Evolutionary conservation across 805 yeast genomes (phyloP), one percentile per base, ranked within the genome.

Genomic region (Wickerhamomyces kurtzmanii): DNA sequence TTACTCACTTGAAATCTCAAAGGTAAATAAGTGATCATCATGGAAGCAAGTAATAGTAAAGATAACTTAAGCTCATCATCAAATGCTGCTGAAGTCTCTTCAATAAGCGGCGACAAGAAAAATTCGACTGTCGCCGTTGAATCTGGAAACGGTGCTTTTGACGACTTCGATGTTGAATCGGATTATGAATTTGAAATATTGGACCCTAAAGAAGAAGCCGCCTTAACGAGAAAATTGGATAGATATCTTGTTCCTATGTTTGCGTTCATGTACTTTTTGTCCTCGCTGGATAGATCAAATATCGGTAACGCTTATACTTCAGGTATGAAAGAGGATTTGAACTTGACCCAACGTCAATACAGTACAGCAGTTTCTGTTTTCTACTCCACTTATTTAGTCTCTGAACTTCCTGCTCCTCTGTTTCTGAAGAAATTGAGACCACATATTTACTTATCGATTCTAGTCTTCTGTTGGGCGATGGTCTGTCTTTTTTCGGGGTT

Each of bases 281-380:
- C 59, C 3, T 46, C 47, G 6, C 46, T 74, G 34, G 81, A 74
- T 39, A 67, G 60, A 31, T 51, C 70, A 20, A 75, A 74, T 45
- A 49, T 74, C 30, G 62, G 62, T 31, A 68, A 72, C 38, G 79
- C 79, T 3, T 72, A 71, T 35, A 67, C 67, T 20, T 58, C 68
- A 16, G 73, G 75, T 4, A 55, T 74, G 62, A 46, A 59, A 33
- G 68, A 61, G 37, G 68, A 54, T 19, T 52, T 72, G 22, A 55
- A 56, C 4, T 60, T 75, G 59, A 40, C 55, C 24, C 73, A 75
- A 9, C 68, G 68, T 38, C 31, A 34, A 20, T 34, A 40, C 33
- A 44, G 53, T 4, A 51, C 47, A 20, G 53, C 53, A 5, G 53
- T 51, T 3, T 45, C 61, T 11, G 45, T 60, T 2, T 45, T 57